These are phyloP conservation scores for Lolium rigidum DNA, from an alignment of 176 grass and related monocot genomes.

Conservation along the genomic window DNA sequence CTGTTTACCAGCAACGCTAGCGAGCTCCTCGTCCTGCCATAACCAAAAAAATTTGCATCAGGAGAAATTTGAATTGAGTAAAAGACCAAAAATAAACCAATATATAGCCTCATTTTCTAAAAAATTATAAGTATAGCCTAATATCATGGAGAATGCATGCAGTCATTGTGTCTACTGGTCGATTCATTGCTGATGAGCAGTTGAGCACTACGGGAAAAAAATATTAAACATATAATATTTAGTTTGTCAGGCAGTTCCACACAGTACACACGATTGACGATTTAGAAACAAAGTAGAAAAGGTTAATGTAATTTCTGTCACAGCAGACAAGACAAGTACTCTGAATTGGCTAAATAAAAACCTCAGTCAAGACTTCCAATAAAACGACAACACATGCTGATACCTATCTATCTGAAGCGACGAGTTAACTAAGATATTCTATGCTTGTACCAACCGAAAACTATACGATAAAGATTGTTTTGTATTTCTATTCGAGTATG, in stretches of 20 bases:
- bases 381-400: no score
- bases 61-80: background rate
- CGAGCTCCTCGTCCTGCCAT: constrained; percentile 5
- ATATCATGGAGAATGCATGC: background rate
- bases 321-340: no score
- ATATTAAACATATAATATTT: no score
- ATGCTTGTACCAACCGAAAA: no score
- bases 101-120: background rate
- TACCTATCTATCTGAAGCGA: no score
- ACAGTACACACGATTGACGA: background rate
- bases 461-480: no score
- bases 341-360: no score
- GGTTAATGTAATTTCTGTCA: no score
- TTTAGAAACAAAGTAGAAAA: background rate
- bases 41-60: background rate
- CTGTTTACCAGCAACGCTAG: background rate
- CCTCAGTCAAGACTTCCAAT: no score
- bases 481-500: no score
- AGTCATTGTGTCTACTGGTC: background rate
- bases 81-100: background rate
- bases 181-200: background rate
- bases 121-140: background rate
- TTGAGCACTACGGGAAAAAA: background rate
- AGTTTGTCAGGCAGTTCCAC: no score
- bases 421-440: no score